phyloP scores from a whole-genome alignment of 2,329 filamentous ascomycete species.

The Helicocarpus griseus region DNA sequence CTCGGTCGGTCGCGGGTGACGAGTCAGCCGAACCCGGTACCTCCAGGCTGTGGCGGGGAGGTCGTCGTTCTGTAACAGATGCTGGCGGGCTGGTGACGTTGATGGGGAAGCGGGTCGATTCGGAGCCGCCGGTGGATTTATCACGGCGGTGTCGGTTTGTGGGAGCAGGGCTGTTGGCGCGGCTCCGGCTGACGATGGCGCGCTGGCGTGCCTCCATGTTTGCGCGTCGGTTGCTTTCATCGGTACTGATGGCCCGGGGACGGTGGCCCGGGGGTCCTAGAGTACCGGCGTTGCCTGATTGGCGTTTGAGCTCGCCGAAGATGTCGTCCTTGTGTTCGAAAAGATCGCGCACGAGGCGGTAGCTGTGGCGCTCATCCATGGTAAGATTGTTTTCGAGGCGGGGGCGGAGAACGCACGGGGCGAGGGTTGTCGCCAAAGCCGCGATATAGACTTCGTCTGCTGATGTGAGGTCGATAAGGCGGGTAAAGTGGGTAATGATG shows the following conservation, averaged over 20 bases:
- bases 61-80: slow-evolving; percentile 38
- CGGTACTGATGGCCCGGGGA: slow-evolving; percentile 80
- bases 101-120: slow-evolving; percentile 81
- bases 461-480: slow-evolving; percentile 90
- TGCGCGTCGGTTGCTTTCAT: slow-evolving; percentile 88
- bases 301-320: slow-evolving; percentile 88
- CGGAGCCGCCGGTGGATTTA: slow-evolving; percentile 51
- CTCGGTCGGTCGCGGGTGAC: slow-evolving; percentile 29
- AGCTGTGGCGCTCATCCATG: slow-evolving; percentile 89
- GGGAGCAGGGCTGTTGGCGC: slow-evolving; percentile 59
- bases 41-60: slow-evolving; percentile 60
- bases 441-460: slow-evolving; percentile 80
- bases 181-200: slow-evolving; percentile 61
- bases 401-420: slow-evolving; percentile 80
- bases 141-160: slow-evolving; percentile 61
- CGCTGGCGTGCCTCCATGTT: slow-evolving; percentile 90
- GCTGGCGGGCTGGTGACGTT: slow-evolving; percentile 53
- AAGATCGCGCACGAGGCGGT: slow-evolving; percentile 81
- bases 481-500: slow-evolving; percentile 95
- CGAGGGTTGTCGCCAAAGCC: slow-evolving; percentile 62
- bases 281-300: slow-evolving; percentile 27
- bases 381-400: slow-evolving; percentile 81
- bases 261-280: slow-evolving; percentile 38
- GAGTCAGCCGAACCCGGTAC: slow-evolving; percentile 56
- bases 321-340: slow-evolving; percentile 92